Evolutionary conservation across 768 basidiomycete species (phyloP).

Genomic region (Lentinula lateritia): DNA sequence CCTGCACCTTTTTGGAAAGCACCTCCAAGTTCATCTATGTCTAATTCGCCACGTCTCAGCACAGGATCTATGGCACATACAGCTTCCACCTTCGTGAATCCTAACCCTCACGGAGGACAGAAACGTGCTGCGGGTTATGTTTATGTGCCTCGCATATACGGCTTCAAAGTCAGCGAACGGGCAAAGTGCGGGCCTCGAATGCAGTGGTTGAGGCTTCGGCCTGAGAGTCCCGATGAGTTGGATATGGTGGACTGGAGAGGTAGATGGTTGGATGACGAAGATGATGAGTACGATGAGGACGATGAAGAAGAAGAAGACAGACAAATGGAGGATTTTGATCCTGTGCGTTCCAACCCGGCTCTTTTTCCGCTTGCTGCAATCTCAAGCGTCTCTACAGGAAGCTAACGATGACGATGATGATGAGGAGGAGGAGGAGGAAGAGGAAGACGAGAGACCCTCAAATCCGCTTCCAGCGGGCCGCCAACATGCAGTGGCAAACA

Average conservation of each 20-base stretch:
- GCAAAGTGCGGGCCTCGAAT: slow-evolving; percentile 94
- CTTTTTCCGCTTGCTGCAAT: not conserved
- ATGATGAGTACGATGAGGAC: slow-evolving; percentile 69
- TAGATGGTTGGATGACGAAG: slow-evolving; percentile 72
- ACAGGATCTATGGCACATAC: slow-evolving; percentile 41
- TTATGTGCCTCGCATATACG: slow-evolving; percentile 91
- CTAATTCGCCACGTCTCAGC: slow-evolving; percentile 47
- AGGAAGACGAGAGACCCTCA: slow-evolving; percentile 26
- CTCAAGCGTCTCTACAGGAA: slow-evolving; percentile 22
- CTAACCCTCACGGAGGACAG: slow-evolving; percentile 85
- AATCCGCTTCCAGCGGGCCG: not conserved
- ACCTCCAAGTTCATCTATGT: slow-evolving; percentile 50
- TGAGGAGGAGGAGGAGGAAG: slow-evolving; percentile 51
- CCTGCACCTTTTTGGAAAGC: slow-evolving; percentile 90
- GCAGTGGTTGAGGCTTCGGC: slow-evolving; percentile 91
- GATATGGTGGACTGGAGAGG: slow-evolving; percentile 90
- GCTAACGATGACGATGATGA: slow-evolving; percentile 43
- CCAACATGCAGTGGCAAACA: not conserved
- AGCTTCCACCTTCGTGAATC: slow-evolving; percentile 66
- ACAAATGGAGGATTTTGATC: slow-evolving; percentile 85
- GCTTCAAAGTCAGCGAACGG: slow-evolving; percentile 94
- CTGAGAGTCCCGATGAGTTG: slow-evolving; percentile 72
- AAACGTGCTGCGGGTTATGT: slow-evolving; percentile 83
- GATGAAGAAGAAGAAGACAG: slow-evolving; percentile 48
- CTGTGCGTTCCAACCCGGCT: slow-evolving; percentile 36